Evolutionary conservation across 495 filamentous ascomycete genomes (phyloP).

Genomic region (Umbilicaria muhlenbergii): DNA sequence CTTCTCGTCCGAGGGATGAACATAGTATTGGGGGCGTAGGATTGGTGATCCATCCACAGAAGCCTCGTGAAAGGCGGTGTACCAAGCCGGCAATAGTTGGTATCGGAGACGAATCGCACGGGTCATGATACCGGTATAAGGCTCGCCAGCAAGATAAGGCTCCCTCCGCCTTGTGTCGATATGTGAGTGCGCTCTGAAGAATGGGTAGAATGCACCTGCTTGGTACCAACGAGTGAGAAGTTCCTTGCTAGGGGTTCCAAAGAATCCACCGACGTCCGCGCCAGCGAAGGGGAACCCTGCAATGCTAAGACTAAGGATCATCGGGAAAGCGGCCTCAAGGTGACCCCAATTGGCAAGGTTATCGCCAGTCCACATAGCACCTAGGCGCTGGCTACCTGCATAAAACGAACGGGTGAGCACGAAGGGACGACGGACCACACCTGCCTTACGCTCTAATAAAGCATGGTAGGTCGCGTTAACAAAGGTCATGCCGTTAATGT

Average conservation of each 20-base stretch:
- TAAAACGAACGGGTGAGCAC: conserved; percentile 87
- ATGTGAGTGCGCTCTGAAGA: conserved; percentile 94
- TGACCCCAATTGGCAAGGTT: conserved; percentile 92
- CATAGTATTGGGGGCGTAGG: conserved; percentile 79
- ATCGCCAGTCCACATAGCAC: conserved; percentile 97
- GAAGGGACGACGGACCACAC: conserved; percentile 63
- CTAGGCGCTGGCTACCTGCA: conserved; percentile 71
- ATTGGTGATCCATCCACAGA: conserved; percentile 71
- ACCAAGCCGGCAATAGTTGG: conserved; percentile 83
- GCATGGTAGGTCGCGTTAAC: conserved; percentile 85
- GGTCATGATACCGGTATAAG: conserved; percentile 72
- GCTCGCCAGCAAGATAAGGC: conserved; percentile 76
- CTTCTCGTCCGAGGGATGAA: conserved; percentile 67
- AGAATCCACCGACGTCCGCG: conserved; percentile 97
- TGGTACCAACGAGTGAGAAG: conserved; percentile 93
- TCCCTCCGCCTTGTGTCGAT: conserved; percentile 90
- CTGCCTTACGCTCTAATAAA: conserved; percentile 63
- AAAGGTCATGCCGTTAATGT: conserved; percentile 85
- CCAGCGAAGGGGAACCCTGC: conserved; percentile 88
- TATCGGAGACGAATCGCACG: conserved; percentile 81
- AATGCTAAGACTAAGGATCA: conserved; percentile 85
- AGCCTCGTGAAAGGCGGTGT: conserved; percentile 89
- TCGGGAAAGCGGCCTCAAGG: conserved; percentile 68
- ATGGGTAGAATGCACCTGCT: conserved; percentile 91
- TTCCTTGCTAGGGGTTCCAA: conserved; percentile 86